Base-by-base conservation (phyloP, 2,329 filamentous ascomycete species). In the Fusarium sp. region DNA sequence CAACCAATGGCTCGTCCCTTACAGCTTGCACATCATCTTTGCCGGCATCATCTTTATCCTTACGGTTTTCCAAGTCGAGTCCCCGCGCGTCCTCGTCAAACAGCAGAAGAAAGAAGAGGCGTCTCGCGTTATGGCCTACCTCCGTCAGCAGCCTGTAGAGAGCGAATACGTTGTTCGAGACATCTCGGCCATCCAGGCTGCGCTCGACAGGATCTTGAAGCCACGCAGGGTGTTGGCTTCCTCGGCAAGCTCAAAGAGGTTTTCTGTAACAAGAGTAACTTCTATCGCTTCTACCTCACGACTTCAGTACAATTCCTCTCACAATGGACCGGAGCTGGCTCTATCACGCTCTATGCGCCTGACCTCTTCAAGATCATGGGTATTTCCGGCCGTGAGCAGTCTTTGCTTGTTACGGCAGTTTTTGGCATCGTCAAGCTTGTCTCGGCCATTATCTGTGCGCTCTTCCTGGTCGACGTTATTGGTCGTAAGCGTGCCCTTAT, bases 391-490 rank as follows among this genome's bases (percentile, higher is more conserved):
- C 82, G 83, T 39, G 83, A 88, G 40, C 88, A 92, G 74, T 86
- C 86, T 50, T 83, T 93, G 0, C 86, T 93, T 34, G 85, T 91
- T 12, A 93, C 89, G 0, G 90, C 86, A 4, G 85, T 94, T 46
- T 92, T 93, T 50, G 91, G 91, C 39, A 84, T 92, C 47, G 81
- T 92, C 67, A 93, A 93, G 72, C 84, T 93, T 51, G 72, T 85
- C 7, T 83, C 88, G 0, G 85, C 89, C 12, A 72, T 93, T 29
- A 65, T 85, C 35, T 93, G 90, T 72, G 90, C 91, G 0, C 81
- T 93, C 48, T 92, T 93, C 82, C 83, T 93, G 7, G 90, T 93
- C 64, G 91, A 93, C 67, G 87, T 90, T 50, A 88, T 93, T 63
- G 91, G 91, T 5, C 88, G 91, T 55, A 93, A 92, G 76, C 84